Percentiles rank a stretch among this genome's conserved stretches.
Evolutionary conservation across 306 rosid genomes (phyloP).

Genomic region (Cicer cuneatum): DNA sequence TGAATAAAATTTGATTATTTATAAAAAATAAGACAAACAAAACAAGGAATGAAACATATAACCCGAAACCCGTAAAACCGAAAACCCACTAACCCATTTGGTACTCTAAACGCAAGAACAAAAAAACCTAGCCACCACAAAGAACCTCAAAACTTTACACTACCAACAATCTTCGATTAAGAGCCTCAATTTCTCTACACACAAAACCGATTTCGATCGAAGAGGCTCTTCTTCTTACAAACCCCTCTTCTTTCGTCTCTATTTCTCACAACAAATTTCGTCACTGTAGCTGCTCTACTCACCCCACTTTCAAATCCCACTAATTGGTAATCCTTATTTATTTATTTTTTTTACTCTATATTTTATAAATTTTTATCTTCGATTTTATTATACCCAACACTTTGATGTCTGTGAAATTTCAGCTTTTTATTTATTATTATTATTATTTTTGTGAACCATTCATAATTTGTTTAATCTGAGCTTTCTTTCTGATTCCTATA

Average conservation of each 20-base stretch:
- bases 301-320: slow-evolving; percentile 17
- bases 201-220: not conserved
- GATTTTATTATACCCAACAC: too few relatives aligned
- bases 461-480: not conserved
- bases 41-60: not conserved
- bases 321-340: not conserved
- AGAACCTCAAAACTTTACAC: not conserved
- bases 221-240: not conserved
- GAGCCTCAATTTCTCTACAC: too few relatives aligned
- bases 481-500: not conserved
- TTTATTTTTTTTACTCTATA: too few relatives aligned
- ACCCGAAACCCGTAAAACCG: slow-evolving; percentile 1
- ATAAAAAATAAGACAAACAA: too few relatives aligned
- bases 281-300: slow-evolving; percentile 6
- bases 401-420: not conserved
- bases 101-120: not conserved
- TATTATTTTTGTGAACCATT: not conserved
- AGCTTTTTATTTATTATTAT: not conserved
- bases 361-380: too few relatives aligned
- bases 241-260: not conserved
- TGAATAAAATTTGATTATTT: too few relatives aligned
- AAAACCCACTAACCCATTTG: not conserved
- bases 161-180: not conserved
- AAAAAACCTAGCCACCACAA: slow-evolving; percentile 13
- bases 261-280: not conserved